Evolutionary conservation across 192 early-diverging fungal species (phyloP).

Genomic region (Jimgerdemannia flammicorona): DNA sequence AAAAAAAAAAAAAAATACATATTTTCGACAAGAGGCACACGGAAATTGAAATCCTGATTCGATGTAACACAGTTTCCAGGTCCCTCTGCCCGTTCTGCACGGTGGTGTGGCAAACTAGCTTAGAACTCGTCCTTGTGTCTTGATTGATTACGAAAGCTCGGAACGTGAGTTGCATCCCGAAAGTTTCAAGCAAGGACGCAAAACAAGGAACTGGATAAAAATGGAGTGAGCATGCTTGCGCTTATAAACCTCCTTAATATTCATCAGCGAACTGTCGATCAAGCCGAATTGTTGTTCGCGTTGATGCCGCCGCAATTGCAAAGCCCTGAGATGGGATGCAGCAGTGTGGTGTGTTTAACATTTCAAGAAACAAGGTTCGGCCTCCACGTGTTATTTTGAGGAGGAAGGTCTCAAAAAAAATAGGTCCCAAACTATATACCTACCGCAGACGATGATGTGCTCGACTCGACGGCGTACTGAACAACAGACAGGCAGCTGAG

Average conservation of each 20-base stretch:
- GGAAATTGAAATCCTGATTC: too few species aligned
- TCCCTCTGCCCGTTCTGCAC: conserved; percentile 74
- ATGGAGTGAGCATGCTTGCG: conserved; percentile 38
- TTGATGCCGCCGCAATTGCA: conserved; percentile 72
- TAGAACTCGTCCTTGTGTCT: conserved; percentile 34
- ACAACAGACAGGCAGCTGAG: conserved; percentile 80
- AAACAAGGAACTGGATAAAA: conserved; percentile 1
- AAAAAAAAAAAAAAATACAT: too few species aligned
- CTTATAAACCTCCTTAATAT: conserved; percentile 81
- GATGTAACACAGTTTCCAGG: conserved; percentile 48
- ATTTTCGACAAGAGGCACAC: too few species aligned
- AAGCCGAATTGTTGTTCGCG: conserved; percentile 62
- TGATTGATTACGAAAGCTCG: neutral
- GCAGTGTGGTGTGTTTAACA: neutral
- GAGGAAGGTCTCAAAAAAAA: too few species aligned
- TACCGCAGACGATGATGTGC: conserved; percentile 90
- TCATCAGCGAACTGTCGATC: conserved; percentile 88
- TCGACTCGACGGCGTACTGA: conserved; percentile 95
- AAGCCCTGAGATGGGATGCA: conserved; percentile 36
- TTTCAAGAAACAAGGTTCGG: neutral
- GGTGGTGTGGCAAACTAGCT: conserved; percentile 60
- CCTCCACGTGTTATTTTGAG: neutral
- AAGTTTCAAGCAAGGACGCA: neutral
- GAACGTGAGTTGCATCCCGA: neutral
- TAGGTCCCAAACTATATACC: conserved; percentile 5